Evolutionary conservation across 345 rosid species (phyloP), one percentile per base, ranked within the genome.

Genomic region (Ailanthus altissimus): DNA sequence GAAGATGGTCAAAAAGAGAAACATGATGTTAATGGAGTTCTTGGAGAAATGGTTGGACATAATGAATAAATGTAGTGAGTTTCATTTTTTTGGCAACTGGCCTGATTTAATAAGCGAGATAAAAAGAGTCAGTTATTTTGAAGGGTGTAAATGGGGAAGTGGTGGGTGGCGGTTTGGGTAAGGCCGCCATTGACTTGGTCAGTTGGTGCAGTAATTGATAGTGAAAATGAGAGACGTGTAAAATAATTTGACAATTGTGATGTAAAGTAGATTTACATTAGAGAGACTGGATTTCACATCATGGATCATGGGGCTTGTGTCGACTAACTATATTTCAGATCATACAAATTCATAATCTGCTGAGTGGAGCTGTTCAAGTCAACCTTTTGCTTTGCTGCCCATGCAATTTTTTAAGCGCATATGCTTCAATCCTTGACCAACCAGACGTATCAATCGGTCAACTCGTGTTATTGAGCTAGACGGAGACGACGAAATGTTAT

Each of bases 1-100:
- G 54, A 82, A 63, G 18, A 84, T 25, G 71, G 61, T 21, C 61
- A 77, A 11, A 6, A 78, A 61, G 64, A 83, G 67, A 23, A 83
- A 53, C 20, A 74, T 62, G 50, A 57, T 57, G 47, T 26, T 72
- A 23, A 64, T 13, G 21, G 68, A 16, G 0, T 57, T n/a, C 25
- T 25, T 70, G 40, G 76, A 58, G 56, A 66, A 67, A 57, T 5
- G 1, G 9, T 20, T 40, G 25, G 69, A 46, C 68, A 50, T 74
- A 3, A 50, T 8, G 9, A 8, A 5, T 6, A 25, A 42, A 21
- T 28, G 38, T 42, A 46, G 40, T 47, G 25, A 50, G 8, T 8
- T 3, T 20, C 21, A 8, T 49, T 26, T 47, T n/a, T 49, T 28
- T n/a, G 28, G 12, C 45, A 49, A 16, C 0, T 62, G 69, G 68